A percentile compares a stretch with the other conserved stretches of the same genome.
Evolutionary conservation across 2,329 filamentous ascomycete species (phyloP).

Genomic region (Phialocephala subalpina): DNA sequence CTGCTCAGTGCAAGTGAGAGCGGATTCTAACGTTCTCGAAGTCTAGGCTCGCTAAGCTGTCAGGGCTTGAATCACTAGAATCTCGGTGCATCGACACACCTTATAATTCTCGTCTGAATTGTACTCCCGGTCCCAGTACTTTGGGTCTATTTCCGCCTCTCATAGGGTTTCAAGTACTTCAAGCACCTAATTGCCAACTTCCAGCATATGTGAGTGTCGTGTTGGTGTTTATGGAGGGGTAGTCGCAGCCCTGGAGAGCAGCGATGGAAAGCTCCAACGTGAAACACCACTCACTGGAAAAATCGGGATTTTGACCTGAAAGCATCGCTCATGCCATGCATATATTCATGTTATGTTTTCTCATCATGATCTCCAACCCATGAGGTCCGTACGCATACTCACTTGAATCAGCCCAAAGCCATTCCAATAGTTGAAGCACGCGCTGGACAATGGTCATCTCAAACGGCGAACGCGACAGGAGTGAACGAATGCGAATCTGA

Average conservation of each 20-base stretch:
- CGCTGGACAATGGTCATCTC: constrained; percentile 4
- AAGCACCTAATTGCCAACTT: no score
- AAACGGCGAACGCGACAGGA: constrained; percentile 4
- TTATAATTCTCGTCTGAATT: no score
- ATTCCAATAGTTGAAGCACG: constrained; percentile 1
- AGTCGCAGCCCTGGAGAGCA: no score
- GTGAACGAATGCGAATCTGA: not conserved
- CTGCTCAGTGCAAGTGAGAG: not conserved
- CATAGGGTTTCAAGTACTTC: no score
- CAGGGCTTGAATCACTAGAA: no score
- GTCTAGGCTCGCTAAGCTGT: not conserved
- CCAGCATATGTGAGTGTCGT: no score
- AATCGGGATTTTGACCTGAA: not conserved
- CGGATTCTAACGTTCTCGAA: not conserved
- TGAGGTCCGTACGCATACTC: not conserved
- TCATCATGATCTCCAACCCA: not conserved
- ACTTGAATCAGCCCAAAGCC: constrained; percentile 5
- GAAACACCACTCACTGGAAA: no score
- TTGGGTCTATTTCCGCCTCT: no score
- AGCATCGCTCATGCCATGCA: not conserved
- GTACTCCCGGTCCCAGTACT: no score
- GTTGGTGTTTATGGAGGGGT: no score
- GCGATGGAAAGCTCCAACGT: no score
- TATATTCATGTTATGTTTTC: not conserved
- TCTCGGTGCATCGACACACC: no score